phyloP scores from a whole-genome alignment of 139 green algal species.

The Spirogloea muscicola region DNA sequence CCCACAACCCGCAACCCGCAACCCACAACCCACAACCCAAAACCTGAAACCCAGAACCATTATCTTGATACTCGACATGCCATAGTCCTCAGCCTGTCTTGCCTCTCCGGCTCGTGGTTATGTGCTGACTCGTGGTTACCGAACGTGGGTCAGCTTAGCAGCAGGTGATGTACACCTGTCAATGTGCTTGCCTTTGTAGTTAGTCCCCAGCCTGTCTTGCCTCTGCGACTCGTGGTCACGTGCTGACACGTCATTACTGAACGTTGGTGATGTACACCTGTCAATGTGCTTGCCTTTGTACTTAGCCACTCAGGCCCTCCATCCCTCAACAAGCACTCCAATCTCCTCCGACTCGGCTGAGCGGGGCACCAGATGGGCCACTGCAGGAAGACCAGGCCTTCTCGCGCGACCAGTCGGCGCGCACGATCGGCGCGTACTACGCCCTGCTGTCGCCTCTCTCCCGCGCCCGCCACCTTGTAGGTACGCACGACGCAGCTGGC shows the following conservation, averaged over 20 bases:
- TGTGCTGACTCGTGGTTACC: not conserved
- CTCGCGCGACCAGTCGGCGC: conserved; percentile 13
- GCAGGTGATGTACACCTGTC: not conserved
- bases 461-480: conserved; percentile 13
- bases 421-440: conserved; percentile 23
- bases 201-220: not conserved
- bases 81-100: not conserved
- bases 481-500: not conserved
- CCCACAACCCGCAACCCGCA: too few species aligned
- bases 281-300: not conserved
- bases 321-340: too few species aligned
- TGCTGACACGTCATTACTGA: not conserved
- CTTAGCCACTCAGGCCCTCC: too few species aligned
- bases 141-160: not conserved
- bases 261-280: not conserved
- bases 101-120: not conserved
- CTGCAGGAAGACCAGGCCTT: conserved; percentile 4
- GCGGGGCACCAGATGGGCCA: not conserved
- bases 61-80: not conserved
- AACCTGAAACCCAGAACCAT: not conserved
- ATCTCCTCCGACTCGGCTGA: too few species aligned
- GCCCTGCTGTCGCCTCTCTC: conserved; percentile 20
- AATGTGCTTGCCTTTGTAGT: not conserved
- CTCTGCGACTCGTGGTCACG: not conserved
- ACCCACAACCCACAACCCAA: too few species aligned